These are phyloP conservation scores for Sclerotinia subarctica DNA, from an alignment of 2,329 filamentous ascomycete species.

Conservation along the genomic window DNA sequence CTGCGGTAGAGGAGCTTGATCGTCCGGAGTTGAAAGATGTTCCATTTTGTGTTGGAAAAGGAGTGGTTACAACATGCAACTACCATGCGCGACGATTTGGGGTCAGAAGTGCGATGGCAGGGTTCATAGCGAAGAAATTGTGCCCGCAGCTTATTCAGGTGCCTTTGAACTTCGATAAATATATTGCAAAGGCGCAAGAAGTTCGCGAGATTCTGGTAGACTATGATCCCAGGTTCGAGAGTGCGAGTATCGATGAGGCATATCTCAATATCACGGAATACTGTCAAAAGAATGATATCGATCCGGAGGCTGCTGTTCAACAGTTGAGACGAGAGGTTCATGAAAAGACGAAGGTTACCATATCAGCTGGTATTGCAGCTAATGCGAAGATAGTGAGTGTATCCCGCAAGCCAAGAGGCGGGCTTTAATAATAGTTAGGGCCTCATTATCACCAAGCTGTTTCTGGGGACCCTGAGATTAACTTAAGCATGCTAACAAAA, in stretches of 20 bases:
- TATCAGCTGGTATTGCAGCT: constrained; percentile 90
- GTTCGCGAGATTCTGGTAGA: constrained; percentile 75
- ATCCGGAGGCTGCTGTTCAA: constrained; percentile 69
- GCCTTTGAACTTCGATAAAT: constrained; percentile 85
- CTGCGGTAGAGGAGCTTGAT: constrained; percentile 83
- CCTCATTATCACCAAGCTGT: background rate
- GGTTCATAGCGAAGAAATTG: constrained; percentile 90
- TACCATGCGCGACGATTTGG: constrained; percentile 89
- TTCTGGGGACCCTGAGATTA: background rate
- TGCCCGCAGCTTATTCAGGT: constrained; percentile 82
- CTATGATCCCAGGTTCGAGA: constrained; percentile 92
- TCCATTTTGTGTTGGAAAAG: constrained; percentile 83
- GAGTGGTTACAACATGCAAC: constrained; percentile 69
- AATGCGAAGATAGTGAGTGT: constrained; percentile 70
- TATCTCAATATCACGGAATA: constrained; percentile 94
- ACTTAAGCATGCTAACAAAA: background rate
- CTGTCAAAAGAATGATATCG: constrained; percentile 65
- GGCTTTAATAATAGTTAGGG: background rate
- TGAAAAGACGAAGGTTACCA: constrained; percentile 74
- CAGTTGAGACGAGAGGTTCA: constrained; percentile 76
- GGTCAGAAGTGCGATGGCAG: constrained; percentile 91
- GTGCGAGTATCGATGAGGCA: constrained; percentile 91
- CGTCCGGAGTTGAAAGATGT: constrained; percentile 79
- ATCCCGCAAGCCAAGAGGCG: background rate
- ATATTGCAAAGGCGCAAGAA: constrained; percentile 84